phyloP scores from a whole-genome alignment of 805 yeast genomes.

The Candida namnaoensis region DNA sequence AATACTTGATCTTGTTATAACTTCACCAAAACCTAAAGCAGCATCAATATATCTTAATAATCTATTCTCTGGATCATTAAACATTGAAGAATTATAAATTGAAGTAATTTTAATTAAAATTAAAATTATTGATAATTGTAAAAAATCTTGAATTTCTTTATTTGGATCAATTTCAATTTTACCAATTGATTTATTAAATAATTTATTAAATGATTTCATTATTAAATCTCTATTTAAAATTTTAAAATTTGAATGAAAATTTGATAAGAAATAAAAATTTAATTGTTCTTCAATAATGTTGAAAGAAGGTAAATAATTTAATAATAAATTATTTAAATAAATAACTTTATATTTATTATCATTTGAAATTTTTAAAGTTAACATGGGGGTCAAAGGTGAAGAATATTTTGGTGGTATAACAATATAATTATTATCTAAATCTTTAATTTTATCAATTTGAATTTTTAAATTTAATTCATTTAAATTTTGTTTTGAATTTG shows the following conservation, averaged over 20 bases:
- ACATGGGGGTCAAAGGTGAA: constrained; percentile 3
- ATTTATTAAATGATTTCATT: constrained; percentile 3
- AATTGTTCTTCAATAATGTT: constrained; percentile 7
- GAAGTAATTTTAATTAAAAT: constrained; percentile 9
- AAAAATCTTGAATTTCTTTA: constrained; percentile 8
- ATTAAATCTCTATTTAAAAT: constrained; percentile 3
- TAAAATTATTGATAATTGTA: constrained; percentile 7
- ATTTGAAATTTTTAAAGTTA: constrained; percentile 1
- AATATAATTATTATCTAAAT: not conserved
- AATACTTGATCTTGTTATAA: constrained; percentile 10
- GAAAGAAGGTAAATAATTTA: constrained; percentile 4
- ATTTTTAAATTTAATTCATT: not conserved
- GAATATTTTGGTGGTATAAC: constrained; percentile 1
- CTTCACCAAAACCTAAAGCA: constrained; percentile 11
- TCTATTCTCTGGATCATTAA: constrained; percentile 4
- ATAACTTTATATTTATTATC: constrained; percentile 1
- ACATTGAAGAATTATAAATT: constrained; percentile 5
- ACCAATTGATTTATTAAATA: constrained; percentile 3
- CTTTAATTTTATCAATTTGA: not conserved
- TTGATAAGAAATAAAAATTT: constrained; percentile 6
- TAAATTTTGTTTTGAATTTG: no score
- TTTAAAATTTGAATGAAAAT: constrained; percentile 8
- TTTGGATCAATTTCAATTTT: constrained; percentile 6
- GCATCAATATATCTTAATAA: constrained; percentile 8
- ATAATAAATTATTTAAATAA: constrained; percentile 1